Base-by-base conservation (phyloP, 106 monocot species). In the Dioscorea alata region DNA sequence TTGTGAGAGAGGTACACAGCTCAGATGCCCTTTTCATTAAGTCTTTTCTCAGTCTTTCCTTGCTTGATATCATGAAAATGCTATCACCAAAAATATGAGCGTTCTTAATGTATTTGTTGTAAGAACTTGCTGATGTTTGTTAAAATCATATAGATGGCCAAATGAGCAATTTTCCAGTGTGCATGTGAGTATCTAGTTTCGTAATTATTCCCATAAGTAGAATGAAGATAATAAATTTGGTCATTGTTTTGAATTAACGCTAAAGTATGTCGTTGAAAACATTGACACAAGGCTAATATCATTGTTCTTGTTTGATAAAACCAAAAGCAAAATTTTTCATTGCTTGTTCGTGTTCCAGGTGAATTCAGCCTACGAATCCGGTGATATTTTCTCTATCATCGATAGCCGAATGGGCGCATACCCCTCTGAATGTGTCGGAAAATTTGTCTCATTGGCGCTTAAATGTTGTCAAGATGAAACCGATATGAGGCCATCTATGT, bases 1-100 rank as follows among this genome's bases (percentile, higher is more conserved):
- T 94, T 71, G 90, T 88, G 8, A 78, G 94, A 42, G 94, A 94
- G 87, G 94, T 94, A 80, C n/a, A 51, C 14, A 49, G 53, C 23
- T 13, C 14, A 13, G 23, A 32, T 13, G 42, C 42, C 3, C 34
- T n/a, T 33, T 68, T 28, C 28, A 3, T 28, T 28, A 28, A 3
- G 28, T 1, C 13, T 33, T 62, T 53, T 1, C 0, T 23, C 20
- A 24, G 20, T 20, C 24, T 42, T 42, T 69, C 4, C 33, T 32
- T 48, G 60, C 20, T 18, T 71, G 15, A 35, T 61, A 49, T 58
- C 42, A 6, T 42, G 52, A 16, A 31, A 66, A 42, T 67, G 14
- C 13, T 67, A 20, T 23, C 19, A 12, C 42, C 5, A 6, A 42
- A 42, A 42, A 42, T 42, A 5, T 6, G 42, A 42, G 5, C 1